Percentiles rank a stretch among this genome's conserved stretches.
These are phyloP conservation scores for Phytophthora colocasiae DNA, from an alignment of 352 stramenopile species.

Conservation along the genomic window DNA sequence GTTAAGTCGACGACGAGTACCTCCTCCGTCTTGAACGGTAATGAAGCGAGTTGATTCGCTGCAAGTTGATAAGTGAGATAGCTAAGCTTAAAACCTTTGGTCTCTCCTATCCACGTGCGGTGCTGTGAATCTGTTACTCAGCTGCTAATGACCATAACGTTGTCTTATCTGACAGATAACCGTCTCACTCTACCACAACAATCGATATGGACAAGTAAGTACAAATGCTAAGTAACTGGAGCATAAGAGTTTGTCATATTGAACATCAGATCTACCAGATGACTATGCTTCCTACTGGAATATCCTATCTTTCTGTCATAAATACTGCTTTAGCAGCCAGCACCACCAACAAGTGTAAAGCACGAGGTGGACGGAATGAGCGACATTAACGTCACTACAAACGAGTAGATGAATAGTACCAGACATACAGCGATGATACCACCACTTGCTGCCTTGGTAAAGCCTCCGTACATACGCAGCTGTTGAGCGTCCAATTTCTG, in stretches of 20 bases:
- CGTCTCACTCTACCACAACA: constrained; percentile 22
- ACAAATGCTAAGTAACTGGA: too few species aligned
- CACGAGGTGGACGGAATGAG: constrained; percentile 46
- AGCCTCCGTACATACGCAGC: constrained; percentile 72
- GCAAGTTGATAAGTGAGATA: constrained; percentile 22
- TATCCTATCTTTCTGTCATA: constrained; percentile 30
- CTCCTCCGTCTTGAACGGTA: constrained; percentile 21
- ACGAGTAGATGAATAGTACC: constrained; percentile 45
- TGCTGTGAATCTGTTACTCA: constrained; percentile 16
- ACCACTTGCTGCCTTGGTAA: constrained; percentile 49
- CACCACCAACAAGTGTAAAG: constrained; percentile 42
- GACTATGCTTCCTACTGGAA: constrained; percentile 10
- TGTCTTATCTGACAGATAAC: constrained; percentile 28
- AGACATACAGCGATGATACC: constrained; percentile 40
- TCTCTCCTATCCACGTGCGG: neutral
- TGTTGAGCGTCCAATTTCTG: constrained; percentile 82
- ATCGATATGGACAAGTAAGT: too few species aligned
- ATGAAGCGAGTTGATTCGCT: constrained; percentile 9
- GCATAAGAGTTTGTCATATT: neutral
- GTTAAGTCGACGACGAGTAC: constrained; percentile 30
- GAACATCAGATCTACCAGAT: constrained; percentile 9
- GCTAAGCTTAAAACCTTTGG: neutral
- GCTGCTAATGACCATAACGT: constrained; percentile 12
- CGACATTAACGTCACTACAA: constrained; percentile 49
- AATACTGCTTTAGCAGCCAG: constrained; percentile 44